Base-by-base conservation (phyloP, 768 basidiomycete genomes). In the Amanita rimosa region DNA sequence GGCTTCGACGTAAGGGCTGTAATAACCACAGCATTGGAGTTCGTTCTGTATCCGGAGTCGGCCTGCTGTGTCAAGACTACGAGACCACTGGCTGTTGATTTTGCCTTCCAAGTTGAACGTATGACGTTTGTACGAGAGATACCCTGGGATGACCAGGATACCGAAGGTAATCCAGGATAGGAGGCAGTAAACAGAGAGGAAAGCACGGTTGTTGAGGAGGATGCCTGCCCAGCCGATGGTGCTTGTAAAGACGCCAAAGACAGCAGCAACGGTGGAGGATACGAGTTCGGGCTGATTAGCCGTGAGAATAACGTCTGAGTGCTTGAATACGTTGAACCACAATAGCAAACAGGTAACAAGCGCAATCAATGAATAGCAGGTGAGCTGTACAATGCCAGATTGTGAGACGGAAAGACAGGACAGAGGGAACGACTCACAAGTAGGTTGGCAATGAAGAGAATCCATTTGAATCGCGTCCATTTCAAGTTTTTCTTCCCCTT, bases 401-500 rank as follows among this genome's bases (percentile, higher is more conserved):
- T 14, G 26, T 46, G 27, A 48, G 36, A 31, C 3, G n/a, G 45
- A 21, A 16, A 21, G 22, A 35, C 22, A 8, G 8, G 42, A 27
- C 52, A 39, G 50, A 45, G 31, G 26, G 8, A 60, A 26, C 21
- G 3, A 55, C 67, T 37, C 46, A 70, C 71, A 29, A 81, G 29
- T 29, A 70, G 56, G 58, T 89, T 91, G 42, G 83, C 67, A 41
- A 77, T 38, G 62, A 91, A 83, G 3, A 92, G 62, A 9, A 73
- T 66, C 86, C 86, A 90, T 62, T 93, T 92, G 74, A 91, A 92
- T 53, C 70, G 75, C 59, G 80, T 91, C 89, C 89, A 93, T 13
- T 80, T 67, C 49, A 85, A 64, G 52, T 66, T 65, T 43, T 54
- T 58, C 33, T 4, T 11, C 1, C 34, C 34, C 13, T 24, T 21